Base-by-base conservation (phyloP, 345 rosid species). In the Trapa incisa region DNA sequence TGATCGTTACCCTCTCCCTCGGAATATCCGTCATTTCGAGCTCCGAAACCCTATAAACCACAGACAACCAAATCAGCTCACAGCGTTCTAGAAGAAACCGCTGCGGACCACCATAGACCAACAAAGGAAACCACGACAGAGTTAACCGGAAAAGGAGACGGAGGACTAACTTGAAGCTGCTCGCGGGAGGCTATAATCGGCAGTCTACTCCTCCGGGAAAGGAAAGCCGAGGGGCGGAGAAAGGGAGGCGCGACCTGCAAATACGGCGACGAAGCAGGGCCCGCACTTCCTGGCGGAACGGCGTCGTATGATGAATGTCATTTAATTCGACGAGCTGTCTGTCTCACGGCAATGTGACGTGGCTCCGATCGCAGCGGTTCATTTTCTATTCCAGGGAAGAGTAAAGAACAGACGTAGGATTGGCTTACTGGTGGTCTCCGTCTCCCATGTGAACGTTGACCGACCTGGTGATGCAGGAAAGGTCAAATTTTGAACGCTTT, bases 1-100 rank as follows among this genome's bases (percentile, higher is more conserved):
- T 91, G 32, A 93, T 87, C 38, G 97, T 88, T 66, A 90, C 83
- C 43, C 92, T 84, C 73, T 82, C 80, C 29, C 83, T 80, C 17
- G 90, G 80, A 82, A 78, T 74, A 76, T 87, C 96, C 45, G 95
- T 77, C 99, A 90, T 93, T 68, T 71, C 69, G 57, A 69, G 74
- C 33, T 64, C 66, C 29, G 17, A 81, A 80, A 79, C 79, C 86
- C 82, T 82, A 75, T 61, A 64, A 57, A 48, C 63, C 63, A 8
- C 36, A 50, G 48, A 3, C 48, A 1, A 65, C 11, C 67, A 43
- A 41, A 65, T 22, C 67, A 43, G 52, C 53, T 43, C 16, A 8
- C 37, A 58, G 9, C 15, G 15, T 32, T 12, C 37, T 13, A 1
- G 61, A 14, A 58, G 63, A 11, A 58, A 6, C 37, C 63, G 37